Evolutionary conservation across 1,139 yeast genomes (phyloP).

Genomic region (Geotrichum histeridarum): DNA sequence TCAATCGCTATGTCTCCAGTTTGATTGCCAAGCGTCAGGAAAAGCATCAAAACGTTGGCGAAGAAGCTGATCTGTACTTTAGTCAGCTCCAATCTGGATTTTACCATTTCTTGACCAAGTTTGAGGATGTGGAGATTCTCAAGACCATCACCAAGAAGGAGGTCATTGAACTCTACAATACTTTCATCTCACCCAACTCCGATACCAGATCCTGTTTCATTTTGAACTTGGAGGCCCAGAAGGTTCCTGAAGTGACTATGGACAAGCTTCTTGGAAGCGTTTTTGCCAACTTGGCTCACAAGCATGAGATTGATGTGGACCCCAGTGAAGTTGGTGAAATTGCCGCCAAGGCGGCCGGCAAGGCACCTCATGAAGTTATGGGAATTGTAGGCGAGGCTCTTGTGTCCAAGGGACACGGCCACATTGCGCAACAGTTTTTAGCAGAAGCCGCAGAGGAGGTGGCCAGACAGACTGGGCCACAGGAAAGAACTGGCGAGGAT

Average conservation of each 20-base stretch:
- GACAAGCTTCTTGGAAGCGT: constrained; percentile 24
- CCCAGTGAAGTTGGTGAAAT: constrained; percentile 27
- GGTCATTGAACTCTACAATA: constrained; percentile 50
- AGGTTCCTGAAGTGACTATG: constrained; percentile 27
- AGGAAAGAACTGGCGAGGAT: constrained; percentile 21
- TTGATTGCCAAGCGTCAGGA: constrained; percentile 60
- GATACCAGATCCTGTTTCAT: constrained; percentile 46
- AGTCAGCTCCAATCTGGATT: constrained; percentile 65
- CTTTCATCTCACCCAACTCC: constrained; percentile 43
- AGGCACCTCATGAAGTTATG: constrained; percentile 18
- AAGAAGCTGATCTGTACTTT: constrained; percentile 68
- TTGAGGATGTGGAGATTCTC: constrained; percentile 54
- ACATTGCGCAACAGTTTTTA: constrained; percentile 21
- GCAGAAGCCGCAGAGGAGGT: constrained; percentile 20
- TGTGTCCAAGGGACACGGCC: constrained; percentile 20
- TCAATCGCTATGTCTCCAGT: constrained; percentile 62
- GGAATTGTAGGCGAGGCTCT: constrained; percentile 16
- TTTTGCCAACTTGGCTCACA: constrained; percentile 58
- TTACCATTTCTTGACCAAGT: constrained; percentile 61
- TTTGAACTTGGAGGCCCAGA: constrained; percentile 64
- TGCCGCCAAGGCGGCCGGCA: constrained; percentile 21
- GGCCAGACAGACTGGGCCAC: constrained; percentile 21
- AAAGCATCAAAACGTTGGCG: constrained; percentile 69
- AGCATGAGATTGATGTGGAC: constrained; percentile 51
- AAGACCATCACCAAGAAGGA: constrained; percentile 53